Percentiles rank a stretch among this genome's conserved stretches.
These are phyloP conservation scores for Cucurbitaria berberidis DNA, from an alignment of 2,329 filamentous ascomycete genomes.

Conservation along the genomic window DNA sequence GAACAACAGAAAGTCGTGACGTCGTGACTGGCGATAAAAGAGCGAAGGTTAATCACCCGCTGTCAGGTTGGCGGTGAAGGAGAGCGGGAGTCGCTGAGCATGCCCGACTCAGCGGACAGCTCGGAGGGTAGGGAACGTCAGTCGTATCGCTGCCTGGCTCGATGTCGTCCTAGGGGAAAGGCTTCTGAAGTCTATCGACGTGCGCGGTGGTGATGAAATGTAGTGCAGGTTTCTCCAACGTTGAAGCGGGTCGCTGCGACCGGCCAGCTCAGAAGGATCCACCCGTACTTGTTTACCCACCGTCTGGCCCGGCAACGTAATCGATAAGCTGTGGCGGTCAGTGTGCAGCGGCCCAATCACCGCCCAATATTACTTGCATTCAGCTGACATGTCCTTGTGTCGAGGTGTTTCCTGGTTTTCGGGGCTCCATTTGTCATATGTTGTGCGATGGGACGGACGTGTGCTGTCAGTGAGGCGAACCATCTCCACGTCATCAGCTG, in stretches of 20 bases:
- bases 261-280: constrained; percentile 28
- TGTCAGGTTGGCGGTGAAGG: constrained; percentile 29
- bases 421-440: constrained; percentile 3
- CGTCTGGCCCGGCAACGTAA: constrained; percentile 33
- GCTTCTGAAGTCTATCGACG: constrained; percentile 8
- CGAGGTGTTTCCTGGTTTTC: constrained; percentile 10
- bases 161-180: constrained; percentile 10
- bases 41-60: constrained; percentile 16
- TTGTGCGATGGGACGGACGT: constrained; percentile 6
- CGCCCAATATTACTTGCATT: constrained; percentile 10
- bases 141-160: constrained; percentile 29
- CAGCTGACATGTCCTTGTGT: constrained; percentile 18
- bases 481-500: neutral
- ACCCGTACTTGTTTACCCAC: constrained; percentile 23
- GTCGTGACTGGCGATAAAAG: constrained; percentile 38
- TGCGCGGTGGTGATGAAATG: constrained; percentile 15
- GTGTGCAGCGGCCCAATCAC: constrained; percentile 25
- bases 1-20: constrained; percentile 33
- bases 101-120: constrained; percentile 43
- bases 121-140: constrained; percentile 32
- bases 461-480: constrained; percentile 16
- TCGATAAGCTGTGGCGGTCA: constrained; percentile 32
- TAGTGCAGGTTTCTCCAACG: constrained; percentile 16
- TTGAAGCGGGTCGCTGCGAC: constrained; percentile 23
- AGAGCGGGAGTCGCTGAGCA: constrained; percentile 31